A percentile compares a stretch with the other conserved stretches of the same genome.
phyloP scores from a whole-genome alignment of 306 rosid genomes.

The Medicago arabica region DNA sequence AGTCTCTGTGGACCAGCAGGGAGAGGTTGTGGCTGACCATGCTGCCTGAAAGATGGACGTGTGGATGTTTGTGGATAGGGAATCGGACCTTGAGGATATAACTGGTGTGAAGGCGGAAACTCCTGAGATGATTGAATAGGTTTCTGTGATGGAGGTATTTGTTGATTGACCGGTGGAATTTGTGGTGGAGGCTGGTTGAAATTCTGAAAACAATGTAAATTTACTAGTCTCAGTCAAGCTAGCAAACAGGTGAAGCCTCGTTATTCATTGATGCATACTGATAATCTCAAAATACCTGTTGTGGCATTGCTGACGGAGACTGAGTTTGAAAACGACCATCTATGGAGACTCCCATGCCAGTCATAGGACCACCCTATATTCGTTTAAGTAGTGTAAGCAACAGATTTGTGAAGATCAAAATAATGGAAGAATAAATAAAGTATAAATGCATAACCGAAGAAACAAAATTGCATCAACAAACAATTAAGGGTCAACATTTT shows the following conservation, averaged over 20 bases:
- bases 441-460: background rate
- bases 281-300: conserved; percentile 55
- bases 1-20: conserved; percentile 65
- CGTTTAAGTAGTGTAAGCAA: conserved; percentile 38
- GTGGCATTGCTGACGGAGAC: conserved; percentile 56
- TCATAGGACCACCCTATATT: conserved; percentile 66
- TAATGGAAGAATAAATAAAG: background rate
- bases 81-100: conserved; percentile 56
- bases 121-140: conserved; percentile 74
- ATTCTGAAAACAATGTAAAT: conserved; percentile 55
- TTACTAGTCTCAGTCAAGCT: conserved; percentile 32
- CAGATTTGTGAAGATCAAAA: conserved; percentile 20
- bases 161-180: conserved; percentile 64
- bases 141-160: conserved; percentile 68
- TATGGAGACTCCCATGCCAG: conserved; percentile 56
- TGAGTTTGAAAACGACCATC: conserved; percentile 58
- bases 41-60: conserved; percentile 58
- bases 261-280: conserved; percentile 17
- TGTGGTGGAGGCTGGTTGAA: conserved; percentile 64
- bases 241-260: conserved; percentile 33
- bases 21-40: conserved; percentile 64
- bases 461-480: conserved; percentile 19
- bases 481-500: conserved; percentile 1
- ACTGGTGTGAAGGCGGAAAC: conserved; percentile 65
- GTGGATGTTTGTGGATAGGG: conserved; percentile 64